phyloP scores from a whole-genome alignment of 163 green algal genomes.

The Chlamydomonas reinhardtii region DNA sequence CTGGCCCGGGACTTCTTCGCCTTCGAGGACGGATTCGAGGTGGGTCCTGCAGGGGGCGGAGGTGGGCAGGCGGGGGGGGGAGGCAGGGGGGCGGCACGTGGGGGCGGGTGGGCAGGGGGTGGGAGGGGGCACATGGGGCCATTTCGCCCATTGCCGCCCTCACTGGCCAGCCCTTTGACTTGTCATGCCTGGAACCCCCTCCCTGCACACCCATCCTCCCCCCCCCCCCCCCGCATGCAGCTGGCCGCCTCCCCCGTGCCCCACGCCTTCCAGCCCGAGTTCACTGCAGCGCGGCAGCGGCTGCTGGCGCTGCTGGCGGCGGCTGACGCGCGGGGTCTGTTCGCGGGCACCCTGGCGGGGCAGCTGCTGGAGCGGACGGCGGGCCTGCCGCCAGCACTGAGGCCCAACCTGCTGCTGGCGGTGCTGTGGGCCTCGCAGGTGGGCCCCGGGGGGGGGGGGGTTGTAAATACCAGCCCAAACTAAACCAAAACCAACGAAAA shows the following conservation, averaged over 20 bases:
- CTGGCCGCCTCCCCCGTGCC: slow-evolving; percentile 76
- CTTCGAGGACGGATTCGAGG: slow-evolving; percentile 76
- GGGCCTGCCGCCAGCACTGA: slow-evolving; percentile 47
- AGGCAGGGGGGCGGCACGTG: too few relatives aligned
- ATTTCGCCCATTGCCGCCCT: too few relatives aligned
- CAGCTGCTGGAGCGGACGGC: slow-evolving; percentile 64
- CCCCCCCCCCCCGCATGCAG: slow-evolving; percentile 18
- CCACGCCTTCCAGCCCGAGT: slow-evolving; percentile 69
- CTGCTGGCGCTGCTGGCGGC: slow-evolving; percentile 59
- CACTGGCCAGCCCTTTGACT: too few relatives aligned
- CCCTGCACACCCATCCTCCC: background rate
- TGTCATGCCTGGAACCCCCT: too few relatives aligned
- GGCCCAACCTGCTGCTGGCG: slow-evolving; percentile 74
- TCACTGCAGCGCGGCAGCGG: slow-evolving; percentile 38
- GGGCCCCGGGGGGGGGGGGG: background rate
- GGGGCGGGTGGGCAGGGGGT: background rate
- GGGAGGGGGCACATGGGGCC: too few relatives aligned
- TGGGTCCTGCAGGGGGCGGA: background rate
- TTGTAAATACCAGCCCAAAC: too few relatives aligned
- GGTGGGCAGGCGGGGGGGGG: background rate
- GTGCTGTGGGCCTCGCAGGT: slow-evolving; percentile 75
- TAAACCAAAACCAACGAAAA: too few relatives aligned
- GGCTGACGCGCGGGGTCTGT: slow-evolving; percentile 52
- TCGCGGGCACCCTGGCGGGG: slow-evolving; percentile 60
- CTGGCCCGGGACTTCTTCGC: slow-evolving; percentile 60